Evolutionary conservation across 495 filamentous ascomycete genomes (phyloP), one percentile per base, ranked within the genome.

Genomic region (Articulospora tetracladia): DNA sequence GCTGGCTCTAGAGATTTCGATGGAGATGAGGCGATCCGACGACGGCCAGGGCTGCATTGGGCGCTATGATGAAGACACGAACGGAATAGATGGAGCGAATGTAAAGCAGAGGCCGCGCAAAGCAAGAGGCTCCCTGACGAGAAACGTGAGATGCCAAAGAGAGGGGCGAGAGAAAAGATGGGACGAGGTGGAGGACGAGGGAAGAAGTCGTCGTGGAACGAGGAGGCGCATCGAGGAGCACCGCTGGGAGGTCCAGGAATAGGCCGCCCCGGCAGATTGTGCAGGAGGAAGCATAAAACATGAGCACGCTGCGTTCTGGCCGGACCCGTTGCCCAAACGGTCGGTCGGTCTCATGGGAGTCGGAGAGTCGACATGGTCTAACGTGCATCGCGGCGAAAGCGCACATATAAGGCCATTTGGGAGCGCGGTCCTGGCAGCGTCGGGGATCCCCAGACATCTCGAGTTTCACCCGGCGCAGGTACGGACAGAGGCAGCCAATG

Each of bases 271-370:
- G 34, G n/a, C 34, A n/a, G 44, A 19, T 48, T 48, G 17, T n/a
- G 17, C 44, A 48, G n/a, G 44, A 26, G 17, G 47, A 47, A 53
- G 50, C 49, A 49, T 13, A 41, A 50, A 34, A 34, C 39, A 44
- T 44, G 15, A 19, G 52, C 58, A 55, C 28, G 11, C 27, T 47
- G n/a, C 19, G 48, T 26, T 20, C 55, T 61, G 19, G 61, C 22
- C 49, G 47, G 54, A 55, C 20, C 15, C 57, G 22, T 60, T 54
- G 19, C 51, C 32, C 60, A 58, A 58, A 63, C 57, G 50, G 39
- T 44, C 39, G 39, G 39, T n/a, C 7, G 15, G 61, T 67, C 65
- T 67, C 65, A 67, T 59, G 57, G 34, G 10, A 59, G 65, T 67
- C 58, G 46, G 61, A 64, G 65, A 55, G 36, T 63, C 23, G 15